Evolutionary conservation across 2,329 filamentous ascomycete genomes (phyloP), one percentile per base, ranked within the genome.

Genomic region (Alternaria viburni): DNA sequence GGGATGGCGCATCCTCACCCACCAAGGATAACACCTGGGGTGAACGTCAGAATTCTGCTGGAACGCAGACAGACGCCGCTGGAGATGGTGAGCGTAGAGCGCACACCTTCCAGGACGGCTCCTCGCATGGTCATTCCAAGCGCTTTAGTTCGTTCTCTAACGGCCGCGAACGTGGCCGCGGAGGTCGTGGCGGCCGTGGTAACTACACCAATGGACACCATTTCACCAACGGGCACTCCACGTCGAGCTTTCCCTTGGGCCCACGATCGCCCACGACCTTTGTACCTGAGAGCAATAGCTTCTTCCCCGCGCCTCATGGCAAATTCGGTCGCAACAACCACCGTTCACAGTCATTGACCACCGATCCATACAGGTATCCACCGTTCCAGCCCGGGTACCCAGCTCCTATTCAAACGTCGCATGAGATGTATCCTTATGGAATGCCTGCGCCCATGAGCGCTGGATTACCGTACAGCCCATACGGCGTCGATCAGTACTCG

Each of bases 281-380:
- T 71, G 70, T 72, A 46, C 75, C 77, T 11, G 78, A 79, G 46
- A 78, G 80, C 58, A 74, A 66, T 17, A 65, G 69, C 36, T 80
- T 74, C 56, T 79, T 79, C 66, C 57, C 72, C 9, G 54, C 68
- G 70, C 72, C 70, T 43, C 74, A 66, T 55, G 59, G 69, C 62
- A 82, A 82, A 62, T 85, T 84, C 68, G 83, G 87, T 54, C 83
- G 84, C 69, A 79, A 77, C 58, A 82, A 82, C 51, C 78, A 86
- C 63, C 84, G 89, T 58, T 88, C 89, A 25, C 88, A 90, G 66
- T 90, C 89, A 2, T 85, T 90, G 69, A 86, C 88, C 3, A 84
- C 84, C 43, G 84, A 86, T 36, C 79, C 79, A 28, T 90, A 87
- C 74, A 82, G 79, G 62, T 77, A 73, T 58, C 70, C 71, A 17